Evolutionary conservation across 2,329 filamentous ascomycete genomes (phyloP).

Genomic region (Diaporthe amygdali): DNA sequence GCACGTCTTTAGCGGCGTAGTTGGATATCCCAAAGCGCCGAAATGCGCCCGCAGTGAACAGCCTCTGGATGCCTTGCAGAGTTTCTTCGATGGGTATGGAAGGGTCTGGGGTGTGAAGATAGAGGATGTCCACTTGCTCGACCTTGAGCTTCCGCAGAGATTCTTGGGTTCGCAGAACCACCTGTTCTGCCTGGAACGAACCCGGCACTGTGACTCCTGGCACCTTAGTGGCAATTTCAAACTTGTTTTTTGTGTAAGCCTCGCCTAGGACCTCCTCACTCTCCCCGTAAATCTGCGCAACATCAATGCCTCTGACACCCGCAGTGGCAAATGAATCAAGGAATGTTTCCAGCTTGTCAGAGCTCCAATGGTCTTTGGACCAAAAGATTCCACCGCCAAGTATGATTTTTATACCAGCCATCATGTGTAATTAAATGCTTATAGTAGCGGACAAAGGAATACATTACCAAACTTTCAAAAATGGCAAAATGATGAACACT

Average conservation of each 20-base stretch:
- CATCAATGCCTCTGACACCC: not conserved
- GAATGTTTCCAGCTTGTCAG: not conserved
- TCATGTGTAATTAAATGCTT: not conserved
- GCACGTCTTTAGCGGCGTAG: conserved; percentile 42
- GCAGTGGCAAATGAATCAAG: not conserved
- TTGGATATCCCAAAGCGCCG: conserved; percentile 45
- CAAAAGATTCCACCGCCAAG: not conserved
- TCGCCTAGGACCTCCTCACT: not conserved
- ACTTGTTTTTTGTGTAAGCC: not conserved
- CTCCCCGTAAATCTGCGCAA: not conserved
- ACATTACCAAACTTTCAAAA: not conserved
- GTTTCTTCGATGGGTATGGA: conserved; percentile 45
- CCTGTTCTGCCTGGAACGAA: not conserved
- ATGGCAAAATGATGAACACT: too few species aligned
- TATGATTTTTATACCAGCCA: not conserved
- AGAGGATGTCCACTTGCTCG: not conserved
- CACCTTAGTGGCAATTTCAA: conserved; percentile 1
- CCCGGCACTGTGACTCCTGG: not conserved
- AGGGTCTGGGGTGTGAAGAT: not conserved
- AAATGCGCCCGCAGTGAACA: conserved; percentile 43
- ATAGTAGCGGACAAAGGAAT: not conserved
- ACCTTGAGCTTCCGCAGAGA: conserved; percentile 37
- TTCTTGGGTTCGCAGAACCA: not conserved
- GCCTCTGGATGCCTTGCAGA: conserved; percentile 40
- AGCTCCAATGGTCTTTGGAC: not conserved